Evolutionary conservation across 768 basidiomycete species (phyloP).

Genomic region (Pleurotus ostreatus): DNA sequence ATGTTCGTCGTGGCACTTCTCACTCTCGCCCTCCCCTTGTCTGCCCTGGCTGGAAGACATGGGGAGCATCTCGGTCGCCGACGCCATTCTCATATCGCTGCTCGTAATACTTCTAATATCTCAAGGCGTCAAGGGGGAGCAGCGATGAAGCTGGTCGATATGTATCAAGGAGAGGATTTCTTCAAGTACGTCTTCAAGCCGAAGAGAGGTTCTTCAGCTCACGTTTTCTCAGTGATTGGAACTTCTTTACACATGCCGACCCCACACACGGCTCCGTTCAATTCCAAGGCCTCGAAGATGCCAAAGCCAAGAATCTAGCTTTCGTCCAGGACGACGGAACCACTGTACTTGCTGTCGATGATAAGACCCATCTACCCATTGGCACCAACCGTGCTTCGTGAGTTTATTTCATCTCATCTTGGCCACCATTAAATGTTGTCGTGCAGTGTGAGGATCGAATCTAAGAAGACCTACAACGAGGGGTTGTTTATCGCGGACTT

Average conservation of each 20-base stretch:
- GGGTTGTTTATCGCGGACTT: slow-evolving; percentile 81
- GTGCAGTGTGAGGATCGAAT: slow-evolving; percentile 60
- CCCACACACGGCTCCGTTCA: slow-evolving; percentile 73
- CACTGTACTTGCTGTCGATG: slow-evolving; percentile 61
- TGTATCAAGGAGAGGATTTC: slow-evolving; percentile 50
- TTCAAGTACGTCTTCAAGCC: slow-evolving; percentile 41
- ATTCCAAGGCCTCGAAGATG: slow-evolving; percentile 36
- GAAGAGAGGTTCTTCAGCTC: not conserved
- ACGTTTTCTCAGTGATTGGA: slow-evolving; percentile 36
- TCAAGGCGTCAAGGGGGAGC: slow-evolving; percentile 17
- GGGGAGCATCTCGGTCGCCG: slow-evolving; percentile 18
- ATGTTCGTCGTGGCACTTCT: slow-evolving; percentile 10
- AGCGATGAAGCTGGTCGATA: slow-evolving; percentile 27
- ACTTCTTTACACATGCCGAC: slow-evolving; percentile 60
- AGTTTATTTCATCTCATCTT: slow-evolving; percentile 15
- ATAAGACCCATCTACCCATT: slow-evolving; percentile 38
- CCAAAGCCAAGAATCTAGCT: slow-evolving; percentile 49
- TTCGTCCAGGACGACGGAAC: slow-evolving; percentile 56
- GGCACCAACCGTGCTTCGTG: slow-evolving; percentile 57
- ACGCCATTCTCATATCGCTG: slow-evolving; percentile 15
- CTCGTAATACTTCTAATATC: slow-evolving; percentile 11
- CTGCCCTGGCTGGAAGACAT: slow-evolving; percentile 28
- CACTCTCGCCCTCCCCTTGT: slow-evolving; percentile 9
- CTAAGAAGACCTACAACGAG: slow-evolving; percentile 53
- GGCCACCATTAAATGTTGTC: not conserved